A percentile compares a stretch with the other conserved stretches of the same genome.
Evolutionary conservation across 2,329 filamentous ascomycete genomes (phyloP).

Genomic region (Lachnellula hyalina): DNA sequence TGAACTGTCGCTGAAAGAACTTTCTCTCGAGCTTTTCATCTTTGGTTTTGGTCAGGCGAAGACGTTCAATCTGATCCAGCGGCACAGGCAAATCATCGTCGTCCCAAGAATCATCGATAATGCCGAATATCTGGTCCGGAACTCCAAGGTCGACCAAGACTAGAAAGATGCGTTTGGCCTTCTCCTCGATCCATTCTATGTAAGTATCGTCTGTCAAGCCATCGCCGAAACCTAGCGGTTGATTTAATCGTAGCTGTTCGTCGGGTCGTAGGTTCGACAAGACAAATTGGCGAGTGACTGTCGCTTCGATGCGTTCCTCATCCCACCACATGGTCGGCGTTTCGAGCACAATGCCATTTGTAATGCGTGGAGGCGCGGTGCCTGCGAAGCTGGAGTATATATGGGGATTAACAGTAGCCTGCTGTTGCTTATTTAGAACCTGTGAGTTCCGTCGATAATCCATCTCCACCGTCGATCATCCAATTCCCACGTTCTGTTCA

Average conservation of each 20-base stretch:
- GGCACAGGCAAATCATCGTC: constrained; percentile 69
- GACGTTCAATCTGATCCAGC: constrained; percentile 57
- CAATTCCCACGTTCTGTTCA: too few species aligned
- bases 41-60: constrained; percentile 53
- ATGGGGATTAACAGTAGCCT: constrained; percentile 19
- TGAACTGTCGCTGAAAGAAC: constrained; percentile 67
- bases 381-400: constrained; percentile 30
- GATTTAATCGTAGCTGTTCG: constrained; percentile 57
- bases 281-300: constrained; percentile 64
- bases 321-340: constrained; percentile 60
- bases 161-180: constrained; percentile 65
- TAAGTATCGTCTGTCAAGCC: constrained; percentile 67
- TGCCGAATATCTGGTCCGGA: constrained; percentile 67
- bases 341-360: constrained; percentile 27
- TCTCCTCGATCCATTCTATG: constrained; percentile 69
- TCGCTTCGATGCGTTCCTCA: constrained; percentile 60
- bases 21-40: constrained; percentile 61
- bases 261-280: constrained; percentile 57
- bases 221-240: constrained; percentile 60
- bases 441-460: constrained; percentile 28
- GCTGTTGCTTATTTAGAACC: constrained; percentile 20
- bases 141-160: constrained; percentile 65
- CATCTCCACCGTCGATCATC: constrained; percentile 15
- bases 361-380: constrained; percentile 13
- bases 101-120: constrained; percentile 72